These are phyloP conservation scores for Lachancea quebecensis DNA, from an alignment of 805 yeast genomes.

Conservation along the genomic window DNA sequence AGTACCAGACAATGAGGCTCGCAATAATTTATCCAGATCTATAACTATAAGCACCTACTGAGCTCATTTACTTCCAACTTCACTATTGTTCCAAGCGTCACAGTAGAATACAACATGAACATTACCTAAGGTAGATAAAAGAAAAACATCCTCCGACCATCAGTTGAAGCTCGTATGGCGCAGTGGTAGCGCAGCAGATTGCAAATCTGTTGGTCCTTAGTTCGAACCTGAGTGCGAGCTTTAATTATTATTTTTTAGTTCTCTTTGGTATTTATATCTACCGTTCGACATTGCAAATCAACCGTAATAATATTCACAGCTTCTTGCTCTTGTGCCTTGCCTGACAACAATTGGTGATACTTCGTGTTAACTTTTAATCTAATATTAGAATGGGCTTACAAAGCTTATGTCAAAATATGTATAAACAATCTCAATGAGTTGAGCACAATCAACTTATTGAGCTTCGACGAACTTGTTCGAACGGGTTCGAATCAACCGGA, in stretches of 20 bases:
- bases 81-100: neutral
- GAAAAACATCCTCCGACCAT: neutral
- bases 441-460: neutral
- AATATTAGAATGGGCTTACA: neutral
- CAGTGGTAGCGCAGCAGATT: conserved; percentile 99
- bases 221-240: conserved; percentile 93
- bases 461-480: neutral
- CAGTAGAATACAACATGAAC: too few relatives aligned
- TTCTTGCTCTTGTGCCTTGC: neutral
- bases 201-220: conserved; percentile 98
- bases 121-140: neutral
- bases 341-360: neutral
- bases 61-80: too few relatives aligned
- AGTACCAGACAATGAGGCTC: too few relatives aligned
- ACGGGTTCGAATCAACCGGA: neutral
- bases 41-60: too few relatives aligned
- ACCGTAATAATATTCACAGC: neutral
- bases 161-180: conserved; percentile 62
- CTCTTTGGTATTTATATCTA: neutral
- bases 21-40: too few relatives aligned
- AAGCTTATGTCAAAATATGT: neutral
- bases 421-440: neutral
- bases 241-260: neutral
- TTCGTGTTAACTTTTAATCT: neutral
- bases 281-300: neutral